These are phyloP conservation scores for Yarrowia deformans DNA, from an alignment of 805 yeast genomes.

Conservation along the genomic window DNA sequence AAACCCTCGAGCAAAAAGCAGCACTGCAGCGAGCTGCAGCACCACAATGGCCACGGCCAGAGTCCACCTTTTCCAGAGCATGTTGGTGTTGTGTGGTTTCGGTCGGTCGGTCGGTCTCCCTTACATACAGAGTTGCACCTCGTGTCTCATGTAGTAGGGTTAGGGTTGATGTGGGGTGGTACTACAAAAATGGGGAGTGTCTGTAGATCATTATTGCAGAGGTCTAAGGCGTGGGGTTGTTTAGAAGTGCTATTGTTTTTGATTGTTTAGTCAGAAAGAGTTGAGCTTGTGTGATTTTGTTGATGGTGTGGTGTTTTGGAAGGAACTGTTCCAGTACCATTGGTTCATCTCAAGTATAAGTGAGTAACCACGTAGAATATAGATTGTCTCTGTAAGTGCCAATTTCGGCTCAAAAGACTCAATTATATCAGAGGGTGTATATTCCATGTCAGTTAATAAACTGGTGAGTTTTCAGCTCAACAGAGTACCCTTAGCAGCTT, in stretches of 20 bases:
- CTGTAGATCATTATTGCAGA: background rate
- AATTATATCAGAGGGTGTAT: too few species aligned
- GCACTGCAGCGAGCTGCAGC: slow-evolving; percentile 61
- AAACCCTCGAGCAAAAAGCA: slow-evolving; percentile 79
- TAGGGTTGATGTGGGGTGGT: background rate
- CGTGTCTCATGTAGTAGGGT: background rate
- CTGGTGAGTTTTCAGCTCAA: too few species aligned
- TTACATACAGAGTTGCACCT: background rate
- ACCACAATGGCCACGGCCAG: slow-evolving; percentile 42
- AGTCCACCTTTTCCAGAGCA: slow-evolving; percentile 39
- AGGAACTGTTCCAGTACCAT: too few species aligned
- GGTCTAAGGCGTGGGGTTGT: background rate
- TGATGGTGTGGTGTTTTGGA: too few species aligned
- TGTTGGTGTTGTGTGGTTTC: slow-evolving; percentile 7
- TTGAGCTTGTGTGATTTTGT: background rate
- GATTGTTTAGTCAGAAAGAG: background rate
- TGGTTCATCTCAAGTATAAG: too few species aligned
- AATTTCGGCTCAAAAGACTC: too few species aligned
- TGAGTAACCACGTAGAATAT: too few species aligned
- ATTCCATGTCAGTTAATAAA: too few species aligned
- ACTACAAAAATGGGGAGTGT: background rate
- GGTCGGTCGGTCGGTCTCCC: too few species aligned
- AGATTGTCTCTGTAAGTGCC: too few species aligned
- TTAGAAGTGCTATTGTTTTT: background rate
- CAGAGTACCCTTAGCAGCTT: too few species aligned